Evolutionary conservation across 1,284 basidiomycete species (phyloP), one percentile per base, ranked within the genome.

Genomic region (Microbotryum intermedium): DNA sequence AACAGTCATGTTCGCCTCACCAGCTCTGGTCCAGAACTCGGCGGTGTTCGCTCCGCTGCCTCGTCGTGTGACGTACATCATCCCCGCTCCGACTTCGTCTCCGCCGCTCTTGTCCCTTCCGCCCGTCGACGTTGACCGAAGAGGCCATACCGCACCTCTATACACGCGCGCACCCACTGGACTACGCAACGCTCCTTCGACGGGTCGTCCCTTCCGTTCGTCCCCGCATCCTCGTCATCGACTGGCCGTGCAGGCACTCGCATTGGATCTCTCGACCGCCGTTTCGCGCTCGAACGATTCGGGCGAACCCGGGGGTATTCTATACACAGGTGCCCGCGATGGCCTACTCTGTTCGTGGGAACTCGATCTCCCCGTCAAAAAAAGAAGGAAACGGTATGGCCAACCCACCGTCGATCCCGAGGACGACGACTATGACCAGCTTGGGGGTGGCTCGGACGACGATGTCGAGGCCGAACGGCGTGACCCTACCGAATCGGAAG

Each of bases 271-370:
- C 0, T 85, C 87, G 1, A 95, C 92, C 0, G 80, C 83, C 47
- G 79, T 95, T 5, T 61, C 65, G 25, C 18, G 42, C 26, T 34
- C 59, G 46, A 23, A 60, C 39, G 50, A 85, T 84, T 8, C 77
- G 77, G 20, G 60, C 73, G 23, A 65, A 30, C 93, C 94, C 0
- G 83, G 87, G 65, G 94, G 95, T 2, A 94, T 98, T 53, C 78
- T 98, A 10, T 97, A 97, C 74, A 87, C 90, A 1, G 93, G 87
- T 29, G 93, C 91, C 11, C 79, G 92, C 55, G 94, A 98, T 76
- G 94, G 95, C 0, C 80, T 94, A 42, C 80, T 97, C 43, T 86
- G 90, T 48, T 83, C 86, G 3, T 97, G 93, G 91, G 91, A 98
- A 72, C 79, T 97, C 16, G 83, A 81, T 8, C 77, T 95, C 13